A percentile compares a stretch with the other conserved stretches of the same genome.
These are phyloP conservation scores for Pulicaria dysenterica DNA, from an alignment of 129 eudicot species.

Conservation along the genomic window DNA sequence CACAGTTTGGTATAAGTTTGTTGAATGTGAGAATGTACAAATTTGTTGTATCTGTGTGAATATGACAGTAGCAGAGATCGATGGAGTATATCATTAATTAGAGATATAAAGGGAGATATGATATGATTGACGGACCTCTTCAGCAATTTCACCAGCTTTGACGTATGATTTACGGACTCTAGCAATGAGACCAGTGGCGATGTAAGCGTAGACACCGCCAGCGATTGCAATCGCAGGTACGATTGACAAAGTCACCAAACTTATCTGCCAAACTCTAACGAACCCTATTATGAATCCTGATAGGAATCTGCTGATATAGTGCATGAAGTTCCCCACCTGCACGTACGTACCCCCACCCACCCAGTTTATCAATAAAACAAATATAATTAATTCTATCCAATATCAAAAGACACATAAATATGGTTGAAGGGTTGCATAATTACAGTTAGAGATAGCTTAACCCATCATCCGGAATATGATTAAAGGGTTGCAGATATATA, in stretches of 20 bases:
- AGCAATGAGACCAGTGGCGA: slow-evolving; percentile 85
- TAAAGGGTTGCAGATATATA: too few relatives aligned
- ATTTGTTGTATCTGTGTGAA: neutral
- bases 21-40: neutral
- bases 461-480: too few relatives aligned
- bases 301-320: slow-evolving; percentile 88
- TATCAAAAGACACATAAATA: too few relatives aligned
- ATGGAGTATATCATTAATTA: too few relatives aligned
- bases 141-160: slow-evolving; percentile 96
- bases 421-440: too few relatives aligned
- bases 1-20: neutral
- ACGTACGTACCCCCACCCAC: too few relatives aligned
- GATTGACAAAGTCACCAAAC: slow-evolving; percentile 88
- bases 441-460: too few relatives aligned
- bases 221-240: slow-evolving; percentile 96
- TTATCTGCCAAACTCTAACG: slow-evolving; percentile 91
- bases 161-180: slow-evolving; percentile 90
- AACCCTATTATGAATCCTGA: slow-evolving; percentile 88
- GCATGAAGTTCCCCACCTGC: slow-evolving; percentile 98
- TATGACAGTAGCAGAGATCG: neutral
- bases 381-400: too few relatives aligned
- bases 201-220: slow-evolving; percentile 93
- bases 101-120: slow-evolving; percentile 5
- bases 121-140: too few relatives aligned
- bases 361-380: too few relatives aligned